phyloP scores from a whole-genome alignment of 2,329 filamentous ascomycete genomes.

The Stachybotrys echinatus region DNA sequence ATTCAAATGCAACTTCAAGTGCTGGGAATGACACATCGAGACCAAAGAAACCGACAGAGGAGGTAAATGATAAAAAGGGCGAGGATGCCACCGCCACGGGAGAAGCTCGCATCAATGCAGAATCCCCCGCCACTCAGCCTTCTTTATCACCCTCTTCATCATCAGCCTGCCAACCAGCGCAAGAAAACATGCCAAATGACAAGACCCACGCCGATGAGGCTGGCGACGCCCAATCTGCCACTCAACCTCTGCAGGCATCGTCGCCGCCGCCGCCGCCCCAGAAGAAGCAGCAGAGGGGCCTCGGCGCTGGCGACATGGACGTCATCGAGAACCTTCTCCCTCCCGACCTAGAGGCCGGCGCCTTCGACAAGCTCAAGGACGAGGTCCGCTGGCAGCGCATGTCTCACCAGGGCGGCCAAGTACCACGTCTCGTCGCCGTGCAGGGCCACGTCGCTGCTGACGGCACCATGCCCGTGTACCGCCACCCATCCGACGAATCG shows the following conservation, averaged over 20 bases:
- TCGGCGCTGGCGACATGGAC: conserved; percentile 78
- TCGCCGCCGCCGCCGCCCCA: conserved; percentile 1
- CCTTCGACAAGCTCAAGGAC: conserved; percentile 64
- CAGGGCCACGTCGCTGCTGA: conserved; percentile 68
- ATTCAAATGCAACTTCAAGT: not conserved
- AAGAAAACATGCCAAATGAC: not conserved
- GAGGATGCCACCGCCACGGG: not conserved
- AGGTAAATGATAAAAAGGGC: not conserved
- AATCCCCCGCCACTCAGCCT: not conserved
- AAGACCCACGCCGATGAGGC: not conserved
- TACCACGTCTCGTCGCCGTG: conserved; percentile 85
- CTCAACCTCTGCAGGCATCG: no score
- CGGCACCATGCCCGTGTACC: conserved; percentile 82
- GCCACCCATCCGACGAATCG: conserved; percentile 86
- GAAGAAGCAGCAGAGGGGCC: conserved; percentile 43
- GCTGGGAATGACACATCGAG: not conserved
- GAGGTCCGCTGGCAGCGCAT: conserved; percentile 89
- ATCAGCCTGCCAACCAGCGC: not conserved
- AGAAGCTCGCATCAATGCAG: not conserved
- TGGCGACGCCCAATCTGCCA: no score
- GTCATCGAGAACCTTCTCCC: conserved; percentile 69
- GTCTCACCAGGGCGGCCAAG: conserved; percentile 86
- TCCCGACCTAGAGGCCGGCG: conserved; percentile 42
- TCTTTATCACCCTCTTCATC: not conserved
- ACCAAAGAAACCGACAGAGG: not conserved